Evolutionary conservation across 768 basidiomycete genomes (phyloP).

Genomic region (Collybiopsis confluens): DNA sequence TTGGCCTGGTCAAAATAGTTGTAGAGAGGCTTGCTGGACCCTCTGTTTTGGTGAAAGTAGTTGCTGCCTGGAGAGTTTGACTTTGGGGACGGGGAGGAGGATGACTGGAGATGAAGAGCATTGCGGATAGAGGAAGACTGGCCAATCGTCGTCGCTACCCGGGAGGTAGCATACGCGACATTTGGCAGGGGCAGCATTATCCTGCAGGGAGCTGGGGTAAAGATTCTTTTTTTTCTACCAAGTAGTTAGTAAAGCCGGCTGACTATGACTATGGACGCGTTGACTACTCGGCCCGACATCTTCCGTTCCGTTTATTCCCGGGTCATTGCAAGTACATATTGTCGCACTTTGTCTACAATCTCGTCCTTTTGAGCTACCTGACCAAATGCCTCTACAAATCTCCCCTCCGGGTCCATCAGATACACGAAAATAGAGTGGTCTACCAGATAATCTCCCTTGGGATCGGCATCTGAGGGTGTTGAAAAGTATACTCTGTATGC

Average conservation of each 20-base stretch:
- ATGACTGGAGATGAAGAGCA: conserved; percentile 66
- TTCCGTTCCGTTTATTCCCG: too few relatives aligned
- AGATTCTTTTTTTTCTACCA: too few relatives aligned
- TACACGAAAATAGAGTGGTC: conserved; percentile 98
- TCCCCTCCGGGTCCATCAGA: conserved; percentile 92
- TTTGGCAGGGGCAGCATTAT: conserved; percentile 66
- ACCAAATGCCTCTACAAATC: conserved; percentile 96
- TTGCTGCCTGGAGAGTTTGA: conserved; percentile 3
- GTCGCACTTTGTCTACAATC: conserved; percentile 57
- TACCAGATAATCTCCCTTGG: conserved; percentile 92
- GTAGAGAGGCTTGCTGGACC: conserved; percentile 26
- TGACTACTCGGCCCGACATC: too few relatives aligned
- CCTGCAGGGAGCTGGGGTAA: not conserved
- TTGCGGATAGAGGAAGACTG: conserved; percentile 70
- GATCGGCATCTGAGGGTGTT: conserved; percentile 83
- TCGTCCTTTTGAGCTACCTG: conserved; percentile 70
- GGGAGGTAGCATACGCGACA: conserved; percentile 72
- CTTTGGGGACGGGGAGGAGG: conserved; percentile 38
- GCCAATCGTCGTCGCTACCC: conserved; percentile 71
- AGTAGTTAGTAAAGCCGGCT: not conserved
- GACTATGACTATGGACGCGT: too few relatives aligned
- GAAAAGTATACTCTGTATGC: conserved; percentile 98
- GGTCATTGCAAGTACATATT: conserved; percentile 26
- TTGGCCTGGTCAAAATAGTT: conserved; percentile 39
- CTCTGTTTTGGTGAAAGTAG: conserved; percentile 6